Conservation (phyloP, 345 rosid species). For the Ceriops tagal region DNA sequence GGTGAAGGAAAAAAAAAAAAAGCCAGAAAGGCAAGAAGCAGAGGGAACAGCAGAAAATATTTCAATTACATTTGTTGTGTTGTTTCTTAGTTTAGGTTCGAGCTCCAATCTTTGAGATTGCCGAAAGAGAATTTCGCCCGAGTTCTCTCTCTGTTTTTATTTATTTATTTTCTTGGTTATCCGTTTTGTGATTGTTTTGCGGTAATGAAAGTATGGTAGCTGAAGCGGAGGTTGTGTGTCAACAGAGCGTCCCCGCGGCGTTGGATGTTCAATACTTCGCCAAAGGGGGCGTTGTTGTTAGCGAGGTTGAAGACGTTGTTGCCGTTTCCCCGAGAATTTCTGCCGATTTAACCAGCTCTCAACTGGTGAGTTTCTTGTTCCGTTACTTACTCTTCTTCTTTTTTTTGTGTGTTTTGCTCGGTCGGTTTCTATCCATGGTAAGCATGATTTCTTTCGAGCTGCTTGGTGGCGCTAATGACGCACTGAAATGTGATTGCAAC, state of each 20-base stretch:
- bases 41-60: too few relatives aligned
- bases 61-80: too few relatives aligned
- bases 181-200: background rate
- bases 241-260: conserved; percentile 44
- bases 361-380: conserved; percentile 34
- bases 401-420: background rate
- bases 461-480: too few relatives aligned
- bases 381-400: background rate
- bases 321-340: conserved; percentile 39
- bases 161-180: too few relatives aligned
- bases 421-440: background rate
- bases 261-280: conserved; percentile 42
- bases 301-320: conserved; percentile 30
- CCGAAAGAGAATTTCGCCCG: background rate
- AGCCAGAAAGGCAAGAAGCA: too few relatives aligned
- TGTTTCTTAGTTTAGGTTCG: too few relatives aligned
- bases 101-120: background rate
- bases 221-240: conserved; percentile 54
- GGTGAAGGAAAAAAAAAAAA: background rate
- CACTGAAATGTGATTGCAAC: too few relatives aligned
- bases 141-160: too few relatives aligned
- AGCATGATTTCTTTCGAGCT: too few relatives aligned
- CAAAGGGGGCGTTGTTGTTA: conserved; percentile 19
- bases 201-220: conserved; percentile 49
- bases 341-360: conserved; percentile 36